Conservation (phyloP, 163 green algal genomes). For the Scenedesmus sp. region DNA sequence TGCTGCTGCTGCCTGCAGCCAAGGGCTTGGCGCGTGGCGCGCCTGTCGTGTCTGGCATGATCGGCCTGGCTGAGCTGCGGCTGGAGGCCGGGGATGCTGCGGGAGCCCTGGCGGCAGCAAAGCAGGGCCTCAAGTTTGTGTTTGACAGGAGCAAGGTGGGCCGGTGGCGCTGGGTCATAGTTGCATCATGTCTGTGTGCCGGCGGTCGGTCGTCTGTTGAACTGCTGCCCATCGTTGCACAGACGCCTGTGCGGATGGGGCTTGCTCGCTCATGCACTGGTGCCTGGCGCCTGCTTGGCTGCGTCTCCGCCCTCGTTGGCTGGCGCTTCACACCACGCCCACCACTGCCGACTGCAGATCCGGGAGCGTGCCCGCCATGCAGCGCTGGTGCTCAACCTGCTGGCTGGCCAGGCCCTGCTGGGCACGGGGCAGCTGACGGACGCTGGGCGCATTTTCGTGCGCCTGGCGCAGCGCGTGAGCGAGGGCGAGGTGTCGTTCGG, state of each 20-base stretch:
- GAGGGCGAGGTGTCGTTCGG: slow-evolving; percentile 65
- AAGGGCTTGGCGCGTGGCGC: slow-evolving; percentile 35
- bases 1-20: slow-evolving; percentile 15
- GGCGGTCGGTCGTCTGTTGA: not conserved
- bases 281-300: not conserved
- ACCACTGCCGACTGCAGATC: not conserved
- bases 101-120: slow-evolving; percentile 70
- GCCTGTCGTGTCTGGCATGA: slow-evolving; percentile 39
- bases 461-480: slow-evolving; percentile 62
- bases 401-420: slow-evolving; percentile 67
- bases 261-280: not conserved
- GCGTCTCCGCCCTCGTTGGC: not conserved
- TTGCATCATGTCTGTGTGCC: no score
- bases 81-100: slow-evolving; percentile 61
- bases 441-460: slow-evolving; percentile 39
- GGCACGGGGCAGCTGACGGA: slow-evolving; percentile 29
- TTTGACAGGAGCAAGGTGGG: slow-evolving; percentile 58
- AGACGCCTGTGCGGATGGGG: no score
- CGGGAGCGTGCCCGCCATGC: slow-evolving; percentile 56
- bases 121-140: slow-evolving; percentile 56
- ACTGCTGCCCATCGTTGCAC: no score
- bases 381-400: slow-evolving; percentile 69
- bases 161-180: not conserved
- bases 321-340: not conserved
- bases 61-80: slow-evolving; percentile 60